Evolutionary conservation across 2,329 filamentous ascomycete species (phyloP).

Genomic region (Fonsecaea multimorphosa): DNA sequence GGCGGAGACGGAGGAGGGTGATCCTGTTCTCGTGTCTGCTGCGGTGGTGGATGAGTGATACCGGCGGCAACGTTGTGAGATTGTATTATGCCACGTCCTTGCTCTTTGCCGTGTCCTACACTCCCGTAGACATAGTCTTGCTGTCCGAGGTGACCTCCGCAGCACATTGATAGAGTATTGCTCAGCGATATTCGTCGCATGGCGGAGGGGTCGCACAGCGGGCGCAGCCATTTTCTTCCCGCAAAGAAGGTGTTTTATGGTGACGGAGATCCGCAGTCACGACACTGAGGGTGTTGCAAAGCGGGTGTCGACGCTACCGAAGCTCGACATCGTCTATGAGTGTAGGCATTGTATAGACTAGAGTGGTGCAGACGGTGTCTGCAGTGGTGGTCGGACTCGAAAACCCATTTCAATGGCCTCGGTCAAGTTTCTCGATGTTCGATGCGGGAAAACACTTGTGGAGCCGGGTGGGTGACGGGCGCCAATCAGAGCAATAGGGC

Average conservation of each 20-base stretch:
- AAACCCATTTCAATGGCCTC: not conserved
- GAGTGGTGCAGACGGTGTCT: not conserved
- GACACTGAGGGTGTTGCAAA: not conserved
- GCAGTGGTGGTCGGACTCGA: not conserved
- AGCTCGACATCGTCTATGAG: not conserved
- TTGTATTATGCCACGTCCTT: not conserved
- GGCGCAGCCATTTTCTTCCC: not conserved
- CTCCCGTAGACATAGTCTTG: not conserved
- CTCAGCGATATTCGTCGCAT: not conserved
- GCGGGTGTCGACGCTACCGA: not conserved
- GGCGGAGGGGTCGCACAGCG: not conserved
- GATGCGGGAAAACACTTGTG: not conserved
- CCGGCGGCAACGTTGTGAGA: not conserved
- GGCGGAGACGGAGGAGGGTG: slow-evolving; percentile 84
- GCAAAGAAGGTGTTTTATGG: too few species aligned
- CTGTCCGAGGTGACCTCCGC: not conserved
- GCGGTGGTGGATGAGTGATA: not conserved
- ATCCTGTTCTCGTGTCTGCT: slow-evolving; percentile 39
- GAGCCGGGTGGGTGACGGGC: not conserved
- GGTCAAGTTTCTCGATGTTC: not conserved
- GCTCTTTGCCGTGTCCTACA: not conserved
- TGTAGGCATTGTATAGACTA: not conserved
- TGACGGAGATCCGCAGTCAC: too few species aligned
- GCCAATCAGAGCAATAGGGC: slow-evolving; percentile 6
- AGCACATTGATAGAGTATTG: not conserved